These are phyloP conservation scores for Xylaria hypoxylon DNA, from an alignment of 2,329 filamentous ascomycete species.

Conservation along the genomic window DNA sequence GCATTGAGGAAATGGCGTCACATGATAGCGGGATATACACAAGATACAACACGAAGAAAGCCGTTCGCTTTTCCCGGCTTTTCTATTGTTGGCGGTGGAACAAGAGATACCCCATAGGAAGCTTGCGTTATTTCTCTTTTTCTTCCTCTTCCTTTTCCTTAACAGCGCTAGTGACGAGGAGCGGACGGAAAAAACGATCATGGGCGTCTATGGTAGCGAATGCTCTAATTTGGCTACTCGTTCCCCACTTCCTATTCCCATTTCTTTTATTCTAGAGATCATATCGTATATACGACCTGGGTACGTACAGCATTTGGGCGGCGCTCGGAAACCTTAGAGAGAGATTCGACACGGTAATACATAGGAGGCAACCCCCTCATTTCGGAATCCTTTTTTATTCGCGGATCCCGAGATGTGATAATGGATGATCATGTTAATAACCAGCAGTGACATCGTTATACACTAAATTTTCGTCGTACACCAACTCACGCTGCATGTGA, in stretches of 20 bases:
- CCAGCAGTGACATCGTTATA: not conserved
- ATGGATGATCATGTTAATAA: slow-evolving; percentile 6
- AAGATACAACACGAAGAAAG: slow-evolving; percentile 25
- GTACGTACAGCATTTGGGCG: slow-evolving; percentile 34
- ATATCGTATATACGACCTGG: slow-evolving; percentile 27
- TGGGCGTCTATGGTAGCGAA: slow-evolving; percentile 3
- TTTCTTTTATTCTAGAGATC: slow-evolving; percentile 29
- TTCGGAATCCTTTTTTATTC: not conserved
- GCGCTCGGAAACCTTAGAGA: slow-evolving; percentile 28
- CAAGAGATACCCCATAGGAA: slow-evolving; percentile 35
- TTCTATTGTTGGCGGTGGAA: slow-evolving; percentile 28
- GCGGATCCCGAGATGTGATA: not conserved
- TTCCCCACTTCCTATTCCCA: not conserved
- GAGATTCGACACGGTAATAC: slow-evolving; percentile 22
- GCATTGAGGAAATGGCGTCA: slow-evolving; percentile 19
- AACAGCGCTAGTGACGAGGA: not conserved
- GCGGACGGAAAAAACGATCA: not conserved
- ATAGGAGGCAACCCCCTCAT: not conserved
- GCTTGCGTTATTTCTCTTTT: slow-evolving; percentile 10
- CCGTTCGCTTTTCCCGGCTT: slow-evolving; percentile 11
- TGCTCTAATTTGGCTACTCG: not conserved
- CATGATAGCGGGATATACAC: slow-evolving; percentile 27
- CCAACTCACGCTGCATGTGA: not conserved
- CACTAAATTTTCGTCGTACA: not conserved
- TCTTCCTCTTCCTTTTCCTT: slow-evolving; percentile 12